These are phyloP conservation scores for Macroventuria anomochaeta DNA, from an alignment of 2,329 filamentous ascomycete species.

Conservation along the genomic window DNA sequence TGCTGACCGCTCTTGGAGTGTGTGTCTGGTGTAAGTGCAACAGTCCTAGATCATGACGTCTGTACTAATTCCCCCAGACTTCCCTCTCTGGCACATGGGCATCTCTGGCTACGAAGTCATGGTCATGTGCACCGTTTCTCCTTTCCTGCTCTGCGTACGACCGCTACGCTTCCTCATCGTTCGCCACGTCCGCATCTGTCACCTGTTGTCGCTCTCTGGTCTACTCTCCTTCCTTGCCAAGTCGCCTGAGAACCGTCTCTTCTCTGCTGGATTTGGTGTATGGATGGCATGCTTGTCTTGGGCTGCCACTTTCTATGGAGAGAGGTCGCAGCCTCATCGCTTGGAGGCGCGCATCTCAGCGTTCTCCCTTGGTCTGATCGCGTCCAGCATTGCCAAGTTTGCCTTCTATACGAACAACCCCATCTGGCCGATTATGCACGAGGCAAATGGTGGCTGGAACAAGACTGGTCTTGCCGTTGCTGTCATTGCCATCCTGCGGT, in stretches of 20 bases:
- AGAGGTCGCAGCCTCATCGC: slow-evolving; percentile 73
- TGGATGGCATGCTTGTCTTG: slow-evolving; percentile 82
- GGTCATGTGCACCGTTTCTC: slow-evolving; percentile 83
- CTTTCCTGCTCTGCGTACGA: slow-evolving; percentile 75
- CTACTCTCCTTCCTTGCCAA: slow-evolving; percentile 79
- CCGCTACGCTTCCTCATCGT: slow-evolving; percentile 71
- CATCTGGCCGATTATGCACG: slow-evolving; percentile 93
- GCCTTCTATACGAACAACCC: slow-evolving; percentile 95
- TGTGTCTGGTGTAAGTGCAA: slow-evolving; percentile 84
- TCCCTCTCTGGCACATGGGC: slow-evolving; percentile 98
- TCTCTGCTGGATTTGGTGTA: slow-evolving; percentile 80
- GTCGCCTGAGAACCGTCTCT: slow-evolving; percentile 76
- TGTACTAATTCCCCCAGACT: slow-evolving; percentile 64
- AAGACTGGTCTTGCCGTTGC: slow-evolving; percentile 79
- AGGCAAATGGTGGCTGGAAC: slow-evolving; percentile 90
- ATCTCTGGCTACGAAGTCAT: slow-evolving; percentile 94
- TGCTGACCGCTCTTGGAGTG: slow-evolving; percentile 86
- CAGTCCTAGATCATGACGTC: background rate
- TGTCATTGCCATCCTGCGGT: slow-evolving; percentile 74
- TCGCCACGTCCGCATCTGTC: slow-evolving; percentile 71
- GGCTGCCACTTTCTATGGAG: slow-evolving; percentile 80
- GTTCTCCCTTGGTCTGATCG: slow-evolving; percentile 79
- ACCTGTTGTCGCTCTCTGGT: slow-evolving; percentile 79
- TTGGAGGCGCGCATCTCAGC: slow-evolving; percentile 84
- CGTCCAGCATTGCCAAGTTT: slow-evolving; percentile 90